Conservation (phyloP, 2,329 filamentous ascomycete genomes). For the Neonectria ditissima region DNA sequence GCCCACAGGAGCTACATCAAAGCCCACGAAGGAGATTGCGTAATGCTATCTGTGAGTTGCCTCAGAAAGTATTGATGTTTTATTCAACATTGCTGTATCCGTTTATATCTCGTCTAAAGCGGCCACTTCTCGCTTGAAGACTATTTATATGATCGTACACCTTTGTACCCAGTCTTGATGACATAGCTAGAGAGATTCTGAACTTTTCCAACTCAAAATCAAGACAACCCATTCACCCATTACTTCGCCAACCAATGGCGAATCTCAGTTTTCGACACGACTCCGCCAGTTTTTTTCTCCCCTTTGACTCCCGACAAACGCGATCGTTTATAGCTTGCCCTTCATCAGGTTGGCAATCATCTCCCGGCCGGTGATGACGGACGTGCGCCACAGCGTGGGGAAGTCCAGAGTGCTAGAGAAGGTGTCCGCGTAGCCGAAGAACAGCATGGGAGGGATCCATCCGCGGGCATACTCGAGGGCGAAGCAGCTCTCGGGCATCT, state of each 20-base stretch:
- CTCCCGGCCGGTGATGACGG: slow-evolving; percentile 77
- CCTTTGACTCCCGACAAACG: not conserved
- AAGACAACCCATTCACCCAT: not conserved
- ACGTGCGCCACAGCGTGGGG: slow-evolving; percentile 86
- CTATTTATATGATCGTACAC: not conserved
- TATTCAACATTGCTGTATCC: not conserved
- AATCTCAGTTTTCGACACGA: not conserved
- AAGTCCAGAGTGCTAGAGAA: slow-evolving; percentile 86
- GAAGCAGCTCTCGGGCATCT: slow-evolving; percentile 81
- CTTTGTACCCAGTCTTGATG: not conserved
- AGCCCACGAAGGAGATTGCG: too few relatives aligned
- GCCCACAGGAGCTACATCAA: too few relatives aligned
- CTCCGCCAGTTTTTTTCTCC: not conserved
- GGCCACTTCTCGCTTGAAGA: not conserved
- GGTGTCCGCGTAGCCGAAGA: slow-evolving; percentile 87
- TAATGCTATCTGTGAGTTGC: not conserved
- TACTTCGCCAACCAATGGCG: not conserved
- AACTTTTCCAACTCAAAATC: too few relatives aligned
- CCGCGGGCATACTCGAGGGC: slow-evolving; percentile 87
- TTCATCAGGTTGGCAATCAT: slow-evolving; percentile 79
- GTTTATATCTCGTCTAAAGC: not conserved
- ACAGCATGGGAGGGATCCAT: slow-evolving; percentile 94
- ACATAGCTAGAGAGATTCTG: not conserved
- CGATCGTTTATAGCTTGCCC: slow-evolving; percentile 72
- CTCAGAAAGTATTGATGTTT: not conserved